A percentile compares a stretch with the other conserved stretches of the same genome.
These are phyloP conservation scores for Durio zibethinus DNA, from an alignment of 345 rosid species.

Conservation along the genomic window DNA sequence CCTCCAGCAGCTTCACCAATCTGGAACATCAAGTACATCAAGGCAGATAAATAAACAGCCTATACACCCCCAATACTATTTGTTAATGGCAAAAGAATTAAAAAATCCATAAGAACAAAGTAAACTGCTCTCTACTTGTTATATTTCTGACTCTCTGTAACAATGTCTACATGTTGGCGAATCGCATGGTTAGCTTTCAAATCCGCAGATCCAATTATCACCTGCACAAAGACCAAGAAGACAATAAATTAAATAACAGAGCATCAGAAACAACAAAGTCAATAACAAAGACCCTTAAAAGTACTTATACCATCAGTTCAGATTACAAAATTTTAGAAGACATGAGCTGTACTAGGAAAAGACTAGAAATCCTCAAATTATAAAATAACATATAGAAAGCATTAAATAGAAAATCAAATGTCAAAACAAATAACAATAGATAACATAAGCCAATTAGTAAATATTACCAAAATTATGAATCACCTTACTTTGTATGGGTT, in stretches of 20 bases:
- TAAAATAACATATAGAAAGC: conserved; percentile 3
- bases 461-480: not conserved
- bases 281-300: conserved; percentile 6
- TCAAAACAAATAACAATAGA: not conserved
- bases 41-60: conserved; percentile 2
- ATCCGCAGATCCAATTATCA: conserved; percentile 83
- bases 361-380: not conserved
- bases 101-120: not conserved
- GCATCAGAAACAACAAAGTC: conserved; percentile 6
- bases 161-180: conserved; percentile 83
- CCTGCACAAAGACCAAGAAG: conserved; percentile 42
- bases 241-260: conserved; percentile 9
- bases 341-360: conserved; percentile 4
- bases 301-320: not conserved
- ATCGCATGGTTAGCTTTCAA: conserved; percentile 97
- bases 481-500: conserved; percentile 88
- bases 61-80: not conserved
- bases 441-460: not conserved
- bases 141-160: conserved; percentile 91
- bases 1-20: conserved; percentile 92
- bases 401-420: conserved; percentile 1
- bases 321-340: not conserved
- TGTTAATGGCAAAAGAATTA: not conserved
- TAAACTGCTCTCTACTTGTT: conserved; percentile 55
- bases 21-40: conserved; percentile 45